Base-by-base conservation (phyloP, 495 filamentous ascomycete genomes). In the Penicillium alfredii region DNA sequence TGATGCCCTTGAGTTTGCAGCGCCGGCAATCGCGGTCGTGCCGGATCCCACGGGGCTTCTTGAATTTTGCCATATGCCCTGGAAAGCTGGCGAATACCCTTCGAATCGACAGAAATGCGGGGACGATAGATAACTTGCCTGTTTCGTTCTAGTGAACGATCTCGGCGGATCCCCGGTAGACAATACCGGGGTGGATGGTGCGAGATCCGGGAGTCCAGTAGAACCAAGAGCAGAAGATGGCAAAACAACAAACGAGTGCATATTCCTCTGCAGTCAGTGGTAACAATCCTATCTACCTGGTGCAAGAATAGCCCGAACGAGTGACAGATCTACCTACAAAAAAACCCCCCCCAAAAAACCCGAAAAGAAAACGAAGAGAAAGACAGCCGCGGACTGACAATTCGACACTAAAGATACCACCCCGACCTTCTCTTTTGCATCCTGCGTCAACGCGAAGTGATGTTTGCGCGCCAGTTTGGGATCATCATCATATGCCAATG, bases 41-140 rank as follows among this genome's bases (percentile, higher is more conserved):
- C 8, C 58, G 53, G 22, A 64, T 60, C 6, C 60, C 51, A 8
- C 58, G 58, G 16, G 56, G 54, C 43, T 61, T 64, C 29, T 55
- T 55, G n/a, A 33, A 23, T 9, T 35, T 19, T 9, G 35, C 30
- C 50, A 54, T 55, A 3, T n/a, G n/a, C n/a, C n/a, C n/a, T n/a
- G n/a, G n/a, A n/a, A n/a, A n/a, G n/a, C n/a, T n/a, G n/a, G n/a
- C n/a, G n/a, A n/a, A n/a, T n/a, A n/a, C n/a, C n/a, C n/a, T n/a
- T n/a, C n/a, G n/a, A n/a, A n/a, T n/a, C n/a, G n/a, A n/a, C n/a
- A 39, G 36, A 21, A 22, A 26, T 41, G 44, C 44, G 40, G 40
- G 44, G 44, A 30, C 25, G 37, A 28, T 6, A 9, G 10, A 18
- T 28, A 23, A 21, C 14, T 39, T 42, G 8, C 42, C 47, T 2